Evolutionary conservation across 2,329 filamentous ascomycete species (phyloP).

Genomic region (Amesomyces nigricolor): DNA sequence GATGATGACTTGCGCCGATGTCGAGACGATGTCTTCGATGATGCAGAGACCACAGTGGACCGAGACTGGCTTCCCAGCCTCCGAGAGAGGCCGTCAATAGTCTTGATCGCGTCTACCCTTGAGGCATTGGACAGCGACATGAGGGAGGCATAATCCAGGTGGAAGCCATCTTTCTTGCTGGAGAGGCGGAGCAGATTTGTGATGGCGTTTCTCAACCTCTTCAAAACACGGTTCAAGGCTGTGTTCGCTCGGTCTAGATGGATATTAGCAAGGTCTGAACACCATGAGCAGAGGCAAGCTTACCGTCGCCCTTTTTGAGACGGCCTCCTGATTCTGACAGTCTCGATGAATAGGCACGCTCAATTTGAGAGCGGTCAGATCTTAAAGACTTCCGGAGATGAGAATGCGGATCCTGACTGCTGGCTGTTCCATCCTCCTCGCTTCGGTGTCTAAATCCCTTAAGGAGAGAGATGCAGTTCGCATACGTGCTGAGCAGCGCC

Average conservation of each 20-base stretch:
- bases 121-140: conserved; percentile 44
- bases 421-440: conserved; percentile 16
- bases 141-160: conserved; percentile 43
- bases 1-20: conserved; percentile 8
- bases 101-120: conserved; percentile 42
- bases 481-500: conserved; percentile 44
- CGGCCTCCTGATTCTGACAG: conserved; percentile 37
- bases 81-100: conserved; percentile 44
- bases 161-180: conserved; percentile 30
- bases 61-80: conserved; percentile 28
- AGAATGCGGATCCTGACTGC: conserved; percentile 24
- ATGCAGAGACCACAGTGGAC: conserved; percentile 18
- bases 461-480: conserved; percentile 40
- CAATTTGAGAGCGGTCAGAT: conserved; percentile 38
- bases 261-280: conserved; percentile 5
- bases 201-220: conserved; percentile 40
- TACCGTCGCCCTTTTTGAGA: conserved; percentile 46
- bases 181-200: conserved; percentile 35
- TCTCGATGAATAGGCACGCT: conserved; percentile 38
- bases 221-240: conserved; percentile 38
- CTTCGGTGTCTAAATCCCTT: conserved; percentile 31
- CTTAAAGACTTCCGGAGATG: conserved; percentile 35
- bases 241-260: conserved; percentile 35
- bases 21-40: conserved; percentile 15
- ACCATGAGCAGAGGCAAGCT: conserved; percentile 22